Percentiles rank a stretch among this genome's conserved stretches.
Conservation (phyloP, 257 asterid genomes). For the Eustoma russellianum region DNA sequence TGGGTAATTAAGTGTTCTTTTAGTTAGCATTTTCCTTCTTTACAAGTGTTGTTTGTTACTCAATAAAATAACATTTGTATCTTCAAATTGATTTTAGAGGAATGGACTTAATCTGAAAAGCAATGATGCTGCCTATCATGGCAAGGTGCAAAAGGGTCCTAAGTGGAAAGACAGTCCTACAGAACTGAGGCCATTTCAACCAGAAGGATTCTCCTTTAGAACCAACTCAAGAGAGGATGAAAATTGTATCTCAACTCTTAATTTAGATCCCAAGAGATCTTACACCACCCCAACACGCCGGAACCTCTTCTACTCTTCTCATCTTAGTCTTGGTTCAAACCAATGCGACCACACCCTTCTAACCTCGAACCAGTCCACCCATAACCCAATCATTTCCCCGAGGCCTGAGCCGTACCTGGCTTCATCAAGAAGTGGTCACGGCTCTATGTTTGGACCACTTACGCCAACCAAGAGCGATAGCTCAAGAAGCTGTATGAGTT, state of each 20-base stretch:
- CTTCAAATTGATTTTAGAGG: constrained; percentile 33
- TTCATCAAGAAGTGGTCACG: constrained; percentile 31
- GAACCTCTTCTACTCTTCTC: constrained; percentile 44
- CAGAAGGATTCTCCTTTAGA: constrained; percentile 12
- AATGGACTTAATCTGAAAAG: constrained; percentile 30
- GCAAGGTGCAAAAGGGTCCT: constrained; percentile 8
- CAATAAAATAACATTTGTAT: not conserved
- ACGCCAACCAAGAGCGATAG: constrained; percentile 76
- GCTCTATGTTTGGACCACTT: constrained; percentile 34
- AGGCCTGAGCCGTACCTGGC: constrained; percentile 43
- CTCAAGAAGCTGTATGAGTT: constrained; percentile 51
- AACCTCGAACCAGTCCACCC: constrained; percentile 50
- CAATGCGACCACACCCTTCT: constrained; percentile 46
- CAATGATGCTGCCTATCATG: constrained; percentile 10
- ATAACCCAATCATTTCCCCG: constrained; percentile 31
- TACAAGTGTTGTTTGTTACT: not conserved
- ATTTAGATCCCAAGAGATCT: constrained; percentile 36
- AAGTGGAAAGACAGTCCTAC: constrained; percentile 6
- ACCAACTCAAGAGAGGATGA: constrained; percentile 23
- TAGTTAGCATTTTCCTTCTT: not conserved
- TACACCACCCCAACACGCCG: constrained; percentile 20
- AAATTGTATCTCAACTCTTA: constrained; percentile 44
- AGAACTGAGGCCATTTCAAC: constrained; percentile 12
- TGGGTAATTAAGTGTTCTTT: constrained; percentile 20
- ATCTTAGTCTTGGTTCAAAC: constrained; percentile 39